A percentile compares a stretch with the other conserved stretches of the same genome.
Evolutionary conservation across 352 stramenopile species (phyloP).

Genomic region (Phytophthora vignae): DNA sequence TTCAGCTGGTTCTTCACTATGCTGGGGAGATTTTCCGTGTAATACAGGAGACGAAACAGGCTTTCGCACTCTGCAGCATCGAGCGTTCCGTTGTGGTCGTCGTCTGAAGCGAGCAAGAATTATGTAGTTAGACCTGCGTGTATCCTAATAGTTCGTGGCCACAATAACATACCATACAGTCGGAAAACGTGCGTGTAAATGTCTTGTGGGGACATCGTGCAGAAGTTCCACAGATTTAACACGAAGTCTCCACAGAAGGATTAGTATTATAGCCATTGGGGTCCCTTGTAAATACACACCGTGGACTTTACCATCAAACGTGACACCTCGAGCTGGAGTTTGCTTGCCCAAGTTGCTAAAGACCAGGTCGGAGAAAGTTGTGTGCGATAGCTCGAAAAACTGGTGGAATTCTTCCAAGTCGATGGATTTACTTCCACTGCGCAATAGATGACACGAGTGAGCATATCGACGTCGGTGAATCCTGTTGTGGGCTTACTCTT

Average conservation of each 20-base stretch:
- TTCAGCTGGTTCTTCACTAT: conserved; percentile 45
- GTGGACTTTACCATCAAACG: conserved; percentile 45
- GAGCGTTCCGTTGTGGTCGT: conserved; percentile 54
- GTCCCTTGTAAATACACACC: neutral
- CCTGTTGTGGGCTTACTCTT: conserved; percentile 35
- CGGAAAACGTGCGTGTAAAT: conserved; percentile 52
- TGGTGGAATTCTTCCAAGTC: conserved; percentile 60
- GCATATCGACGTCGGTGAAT: neutral
- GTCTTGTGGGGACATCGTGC: conserved; percentile 52
- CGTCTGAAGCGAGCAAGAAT: conserved; percentile 30
- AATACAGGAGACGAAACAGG: conserved; percentile 59
- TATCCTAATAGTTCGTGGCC: neutral
- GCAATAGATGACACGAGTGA: neutral
- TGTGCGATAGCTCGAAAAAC: conserved; percentile 50
- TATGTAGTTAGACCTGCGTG: neutral
- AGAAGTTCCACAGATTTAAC: conserved; percentile 70
- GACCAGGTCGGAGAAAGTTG: conserved; percentile 56
- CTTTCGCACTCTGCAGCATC: conserved; percentile 60
- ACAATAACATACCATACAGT: conserved; percentile 46
- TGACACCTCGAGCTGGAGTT: conserved; percentile 39
- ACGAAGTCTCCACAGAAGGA: conserved; percentile 48
- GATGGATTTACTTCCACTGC: conserved; percentile 63
- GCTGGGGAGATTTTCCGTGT: conserved; percentile 49
- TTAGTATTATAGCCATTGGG: neutral
- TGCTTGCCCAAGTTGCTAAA: conserved; percentile 67